Percentiles rank a stretch among this genome's conserved stretches.
phyloP scores from a whole-genome alignment of 2,329 filamentous ascomycete genomes.

The Proliferodiscus dingleyae region DNA sequence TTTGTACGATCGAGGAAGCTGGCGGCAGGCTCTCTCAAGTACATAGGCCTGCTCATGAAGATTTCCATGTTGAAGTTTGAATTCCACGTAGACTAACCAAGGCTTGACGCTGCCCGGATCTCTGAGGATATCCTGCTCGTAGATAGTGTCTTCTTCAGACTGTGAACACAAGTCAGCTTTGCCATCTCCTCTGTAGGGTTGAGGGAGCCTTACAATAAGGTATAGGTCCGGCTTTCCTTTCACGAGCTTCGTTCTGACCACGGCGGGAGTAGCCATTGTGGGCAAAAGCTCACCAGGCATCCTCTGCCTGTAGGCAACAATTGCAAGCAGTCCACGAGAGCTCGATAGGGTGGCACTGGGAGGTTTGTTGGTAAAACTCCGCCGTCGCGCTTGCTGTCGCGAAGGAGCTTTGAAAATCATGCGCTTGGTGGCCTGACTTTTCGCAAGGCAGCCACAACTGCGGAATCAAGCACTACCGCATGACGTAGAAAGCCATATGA shows the following conservation, averaged over 20 bases:
- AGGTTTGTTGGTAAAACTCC: conserved; percentile 1
- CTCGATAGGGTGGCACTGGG: conserved; percentile 13
- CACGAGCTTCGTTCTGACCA: conserved; percentile 28
- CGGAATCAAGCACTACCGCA: conserved; percentile 7
- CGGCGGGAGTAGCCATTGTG: conserved; percentile 30
- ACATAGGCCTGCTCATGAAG: conserved; percentile 79
- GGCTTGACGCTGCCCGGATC: conserved; percentile 83
- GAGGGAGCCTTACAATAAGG: conserved; percentile 30
- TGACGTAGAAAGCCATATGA: conserved; percentile 10
- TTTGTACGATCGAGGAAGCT: conserved; percentile 93
- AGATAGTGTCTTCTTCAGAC: conserved; percentile 85
- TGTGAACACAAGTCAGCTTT: conserved; percentile 42
- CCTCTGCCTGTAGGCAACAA: conserved; percentile 24
- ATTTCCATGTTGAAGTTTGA: conserved; percentile 82
- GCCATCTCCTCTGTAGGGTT: background rate
- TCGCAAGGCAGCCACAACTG: conserved; percentile 5
- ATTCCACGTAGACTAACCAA: conserved; percentile 91
- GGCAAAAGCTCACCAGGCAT: conserved; percentile 34
- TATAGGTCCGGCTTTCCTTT: conserved; percentile 32
- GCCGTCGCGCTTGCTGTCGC: conserved; percentile 18
- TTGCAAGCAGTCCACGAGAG: conserved; percentile 21
- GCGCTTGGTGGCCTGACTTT: conserved; percentile 10
- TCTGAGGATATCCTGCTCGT: conserved; percentile 92
- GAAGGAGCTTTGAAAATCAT: conserved; percentile 17
- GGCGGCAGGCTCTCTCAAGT: conserved; percentile 84